A percentile compares a stretch with the other conserved stretches of the same genome.
Evolutionary conservation across 768 basidiomycete species (phyloP).

Genomic region (Hydnomerulius pinastri): DNA sequence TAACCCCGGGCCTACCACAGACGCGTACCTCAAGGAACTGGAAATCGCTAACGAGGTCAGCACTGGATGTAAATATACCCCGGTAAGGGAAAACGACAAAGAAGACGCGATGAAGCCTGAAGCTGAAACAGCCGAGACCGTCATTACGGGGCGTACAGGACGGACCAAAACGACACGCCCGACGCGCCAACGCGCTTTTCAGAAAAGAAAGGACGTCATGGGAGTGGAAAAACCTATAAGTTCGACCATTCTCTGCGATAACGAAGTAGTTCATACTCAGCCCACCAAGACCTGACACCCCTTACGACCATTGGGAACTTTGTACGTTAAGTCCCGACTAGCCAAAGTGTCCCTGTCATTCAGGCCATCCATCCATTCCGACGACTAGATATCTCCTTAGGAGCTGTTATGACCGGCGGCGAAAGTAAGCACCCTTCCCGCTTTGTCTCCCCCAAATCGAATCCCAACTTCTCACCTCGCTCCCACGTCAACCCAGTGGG

Average conservation of each 20-base stretch:
- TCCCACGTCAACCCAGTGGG: slow-evolving; percentile 70
- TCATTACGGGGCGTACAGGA: slow-evolving; percentile 38
- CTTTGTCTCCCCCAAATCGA: neutral
- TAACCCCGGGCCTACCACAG: slow-evolving; percentile 63
- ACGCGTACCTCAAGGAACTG: slow-evolving; percentile 59
- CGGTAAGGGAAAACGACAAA: slow-evolving; percentile 17
- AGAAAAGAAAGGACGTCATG: slow-evolving; percentile 88
- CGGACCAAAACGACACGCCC: slow-evolving; percentile 51
- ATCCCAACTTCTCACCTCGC: neutral
- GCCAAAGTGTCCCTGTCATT: neutral
- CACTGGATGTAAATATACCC: neutral
- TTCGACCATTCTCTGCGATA: slow-evolving; percentile 1
- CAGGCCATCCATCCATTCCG: slow-evolving; percentile 74
- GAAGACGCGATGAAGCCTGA: neutral
- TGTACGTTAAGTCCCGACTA: slow-evolving; percentile 39
- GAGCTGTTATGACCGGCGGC: slow-evolving; percentile 93
- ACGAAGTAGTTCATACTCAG: slow-evolving; percentile 40
- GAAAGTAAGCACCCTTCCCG: slow-evolving; percentile 59
- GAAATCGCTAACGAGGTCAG: slow-evolving; percentile 32
- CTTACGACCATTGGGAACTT: slow-evolving; percentile 95
- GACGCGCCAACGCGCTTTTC: slow-evolving; percentile 70
- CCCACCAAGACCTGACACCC: slow-evolving; percentile 61
- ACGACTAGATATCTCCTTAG: slow-evolving; percentile 79
- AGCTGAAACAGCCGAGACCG: slow-evolving; percentile 10
- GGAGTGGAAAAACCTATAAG: slow-evolving; percentile 86